Percentiles rank a stretch among this genome's conserved stretches.
Conservation (phyloP, 768 basidiomycete species). For the Tricholoma matsutake region DNA sequence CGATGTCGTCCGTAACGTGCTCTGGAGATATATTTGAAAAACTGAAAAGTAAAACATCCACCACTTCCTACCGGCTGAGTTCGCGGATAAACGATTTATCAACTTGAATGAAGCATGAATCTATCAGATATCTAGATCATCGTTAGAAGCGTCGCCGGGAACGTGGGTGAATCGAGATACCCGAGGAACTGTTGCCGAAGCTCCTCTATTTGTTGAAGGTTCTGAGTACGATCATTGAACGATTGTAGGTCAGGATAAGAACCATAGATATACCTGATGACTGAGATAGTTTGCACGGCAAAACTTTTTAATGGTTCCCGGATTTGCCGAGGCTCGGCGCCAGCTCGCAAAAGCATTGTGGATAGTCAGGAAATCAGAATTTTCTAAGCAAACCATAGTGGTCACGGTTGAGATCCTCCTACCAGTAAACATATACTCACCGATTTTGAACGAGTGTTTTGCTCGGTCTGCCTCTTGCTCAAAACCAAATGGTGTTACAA, state of each 20-base stretch:
- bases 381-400: constrained; percentile 47
- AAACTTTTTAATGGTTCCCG: constrained; percentile 63
- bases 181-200: constrained; percentile 87
- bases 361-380: constrained; percentile 92
- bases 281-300: constrained; percentile 80
- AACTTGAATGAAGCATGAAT: constrained; percentile 79
- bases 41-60: constrained; percentile 8
- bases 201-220: constrained; percentile 94
- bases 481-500: constrained; percentile 82
- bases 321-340: constrained; percentile 71
- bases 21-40: constrained; percentile 24
- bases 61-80: constrained; percentile 55
- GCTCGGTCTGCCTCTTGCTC: constrained; percentile 86
- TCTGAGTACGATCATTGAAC: constrained; percentile 40
- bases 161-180: constrained; percentile 26
- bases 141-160: constrained; percentile 7
- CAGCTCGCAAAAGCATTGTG: constrained; percentile 89
- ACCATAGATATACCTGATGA: constrained; percentile 56
- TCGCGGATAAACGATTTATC: constrained; percentile 64
- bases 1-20: constrained; percentile 72
- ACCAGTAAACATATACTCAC: constrained; percentile 36
- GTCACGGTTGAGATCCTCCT: background rate
- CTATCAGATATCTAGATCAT: constrained; percentile 70
- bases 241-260: background rate
- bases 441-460: constrained; percentile 73